Evolutionary conservation across 1,284 basidiomycete species (phyloP), one percentile per base, ranked within the genome.

Genomic region (Apiotrichum veenhuisii): DNA sequence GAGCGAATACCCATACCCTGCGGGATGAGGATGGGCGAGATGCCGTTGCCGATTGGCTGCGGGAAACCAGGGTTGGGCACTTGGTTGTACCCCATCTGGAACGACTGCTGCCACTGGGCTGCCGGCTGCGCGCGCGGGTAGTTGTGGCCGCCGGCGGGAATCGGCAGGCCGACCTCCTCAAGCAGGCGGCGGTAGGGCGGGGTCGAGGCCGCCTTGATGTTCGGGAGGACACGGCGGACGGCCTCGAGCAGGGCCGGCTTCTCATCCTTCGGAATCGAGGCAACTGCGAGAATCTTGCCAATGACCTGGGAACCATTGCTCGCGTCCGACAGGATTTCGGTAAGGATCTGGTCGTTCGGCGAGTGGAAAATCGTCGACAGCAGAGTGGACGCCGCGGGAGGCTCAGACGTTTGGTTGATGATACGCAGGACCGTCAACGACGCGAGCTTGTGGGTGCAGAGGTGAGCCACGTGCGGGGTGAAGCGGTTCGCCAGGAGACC

Each of bases 361-460:
- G 91, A 94, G 36, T 83, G 84, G 81, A 94, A 94, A 65, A 95
- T 78, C 2, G 89, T 87, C 54, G 89, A 85, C 50, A 92, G 85
- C 50, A 94, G 66, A 10, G 65, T 86, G 67, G 88, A 85, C 55
- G 80, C 83, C 14, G 91, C 93, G 43, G 87, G 84, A 0, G 87
- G 86, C 73, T 94, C 91, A 34, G 87, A 85, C 76, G 91, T 92
- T 76, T 95, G 91, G 69, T 94, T 93, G 70, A 94, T 87, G 65
- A 94, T 89, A 66, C 94, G 84, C 62, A 98, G 81, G 37, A 98
- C 91, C 0, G 94, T 96, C 64, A 93, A 82, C 1, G 91, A 95
- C 0, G 96, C 95, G 59, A 98, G 79, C 79, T 98, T 98, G 81
- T 99, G 96, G 1, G 94, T 97, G 80, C 94, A 97, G 56, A 98